phyloP scores from a whole-genome alignment of 2,329 filamentous ascomycete species.

The Scleromitrula shiraiana region DNA sequence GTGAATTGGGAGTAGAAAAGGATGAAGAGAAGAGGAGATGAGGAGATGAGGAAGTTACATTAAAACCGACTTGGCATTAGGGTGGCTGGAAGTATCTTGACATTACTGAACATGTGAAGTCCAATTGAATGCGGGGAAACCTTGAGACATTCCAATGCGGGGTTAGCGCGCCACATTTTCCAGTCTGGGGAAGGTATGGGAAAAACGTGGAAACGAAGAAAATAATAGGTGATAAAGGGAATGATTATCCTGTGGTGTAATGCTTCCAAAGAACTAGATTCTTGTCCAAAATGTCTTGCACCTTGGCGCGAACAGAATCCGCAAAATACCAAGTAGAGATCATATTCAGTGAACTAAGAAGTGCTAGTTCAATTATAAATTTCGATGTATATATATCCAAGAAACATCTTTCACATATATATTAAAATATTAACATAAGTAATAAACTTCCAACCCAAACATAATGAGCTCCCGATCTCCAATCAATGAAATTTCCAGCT shows the following conservation, averaged over 20 bases:
- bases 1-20: background rate
- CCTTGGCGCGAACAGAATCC: too few species aligned
- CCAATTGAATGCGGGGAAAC: background rate
- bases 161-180: background rate
- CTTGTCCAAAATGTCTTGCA: too few species aligned
- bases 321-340: too few species aligned
- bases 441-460: conserved; percentile 29
- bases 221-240: too few species aligned
- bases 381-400: background rate
- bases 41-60: background rate
- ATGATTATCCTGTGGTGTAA: too few species aligned
- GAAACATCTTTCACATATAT: background rate
- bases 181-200: too few species aligned
- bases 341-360: too few species aligned
- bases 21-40: background rate
- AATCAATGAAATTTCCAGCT: conserved; percentile 26
- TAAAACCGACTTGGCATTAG: background rate
- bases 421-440: conserved; percentile 28
- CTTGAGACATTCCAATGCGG: background rate
- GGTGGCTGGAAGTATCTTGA: too few species aligned
- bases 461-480: conserved; percentile 30
- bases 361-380: too few species aligned
- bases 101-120: background rate
- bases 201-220: too few species aligned
- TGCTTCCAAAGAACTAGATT: too few species aligned